Conservation (phyloP, 306 rosid genomes). For the Fragaria ananassa region DNA sequence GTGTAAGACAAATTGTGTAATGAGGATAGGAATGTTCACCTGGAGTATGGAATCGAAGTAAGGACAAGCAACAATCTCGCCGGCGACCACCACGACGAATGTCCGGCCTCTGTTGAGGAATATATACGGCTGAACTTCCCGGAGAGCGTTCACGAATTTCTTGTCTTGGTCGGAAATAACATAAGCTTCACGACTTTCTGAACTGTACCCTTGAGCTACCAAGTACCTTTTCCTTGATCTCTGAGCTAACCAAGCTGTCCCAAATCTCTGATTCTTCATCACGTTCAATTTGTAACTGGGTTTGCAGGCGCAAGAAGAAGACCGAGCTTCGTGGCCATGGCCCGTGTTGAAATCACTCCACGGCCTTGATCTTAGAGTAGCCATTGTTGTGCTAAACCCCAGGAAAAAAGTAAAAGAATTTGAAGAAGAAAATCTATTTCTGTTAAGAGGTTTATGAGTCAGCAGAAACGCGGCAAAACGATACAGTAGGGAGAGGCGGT, state of each 20-base stretch:
- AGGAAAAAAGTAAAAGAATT: neutral
- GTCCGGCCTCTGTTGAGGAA: conserved; percentile 41
- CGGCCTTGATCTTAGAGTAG: conserved; percentile 32
- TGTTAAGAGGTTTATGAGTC: neutral
- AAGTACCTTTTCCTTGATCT: conserved; percentile 25
- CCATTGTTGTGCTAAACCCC: conserved; percentile 23
- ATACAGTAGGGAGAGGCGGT: neutral
- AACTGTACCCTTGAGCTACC: conserved; percentile 17
- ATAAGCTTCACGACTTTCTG: neutral
- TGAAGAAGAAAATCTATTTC: neutral
- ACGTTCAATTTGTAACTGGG: conserved; percentile 9
- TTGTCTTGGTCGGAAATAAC: conserved; percentile 42
- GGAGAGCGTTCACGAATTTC: conserved; percentile 44
- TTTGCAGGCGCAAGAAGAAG: conserved; percentile 14
- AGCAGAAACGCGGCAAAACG: conserved; percentile 14
- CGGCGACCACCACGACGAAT: conserved; percentile 53
- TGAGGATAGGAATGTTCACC: conserved; percentile 29
- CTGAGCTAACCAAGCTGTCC: neutral
- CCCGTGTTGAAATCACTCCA: conserved; percentile 10
- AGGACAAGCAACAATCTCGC: conserved; percentile 45
- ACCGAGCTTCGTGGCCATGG: conserved; percentile 12
- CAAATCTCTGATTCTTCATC: conserved; percentile 2
- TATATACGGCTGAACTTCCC: conserved; percentile 71
- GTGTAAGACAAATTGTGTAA: neutral
- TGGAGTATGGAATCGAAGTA: conserved; percentile 46